Conservation (phyloP, 805 yeast genomes). For the Wickerhamomyces bovis region DNA sequence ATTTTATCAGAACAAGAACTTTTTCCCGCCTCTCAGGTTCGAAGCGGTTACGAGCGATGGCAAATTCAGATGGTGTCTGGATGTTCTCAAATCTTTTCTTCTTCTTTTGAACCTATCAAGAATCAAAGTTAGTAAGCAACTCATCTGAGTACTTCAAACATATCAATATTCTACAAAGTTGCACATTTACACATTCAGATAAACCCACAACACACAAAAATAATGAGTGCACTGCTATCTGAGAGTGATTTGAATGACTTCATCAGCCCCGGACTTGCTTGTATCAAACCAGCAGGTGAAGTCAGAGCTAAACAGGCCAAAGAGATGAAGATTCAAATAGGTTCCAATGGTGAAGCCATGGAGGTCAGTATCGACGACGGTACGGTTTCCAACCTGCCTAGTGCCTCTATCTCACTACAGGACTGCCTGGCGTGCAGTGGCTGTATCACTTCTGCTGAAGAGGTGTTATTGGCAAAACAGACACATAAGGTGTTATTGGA, state of each 20-base stretch:
- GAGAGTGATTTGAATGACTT: constrained; percentile 92
- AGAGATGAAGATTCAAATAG: constrained; percentile 50
- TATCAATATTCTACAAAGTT: not conserved
- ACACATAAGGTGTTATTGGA: constrained; percentile 74
- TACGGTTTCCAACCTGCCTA: constrained; percentile 41
- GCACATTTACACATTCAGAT: not conserved
- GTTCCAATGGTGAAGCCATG: constrained; percentile 50
- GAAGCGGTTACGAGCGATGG: not conserved
- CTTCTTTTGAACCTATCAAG: not conserved
- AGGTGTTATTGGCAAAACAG: constrained; percentile 84
- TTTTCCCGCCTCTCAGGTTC: not conserved
- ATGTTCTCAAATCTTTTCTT: not conserved
- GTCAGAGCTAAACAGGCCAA: constrained; percentile 22
- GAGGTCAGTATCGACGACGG: constrained; percentile 63
- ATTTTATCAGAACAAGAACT: no score
- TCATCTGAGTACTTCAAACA: not conserved
- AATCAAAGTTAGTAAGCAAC: not conserved
- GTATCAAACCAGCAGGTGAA: constrained; percentile 77
- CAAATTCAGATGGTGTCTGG: not conserved
- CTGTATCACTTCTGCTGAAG: constrained; percentile 96
- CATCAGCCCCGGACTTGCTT: constrained; percentile 90
- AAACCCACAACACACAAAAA: not conserved
- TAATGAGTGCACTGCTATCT: constrained; percentile 85
- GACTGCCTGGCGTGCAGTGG: constrained; percentile 98
- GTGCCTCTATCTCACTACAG: constrained; percentile 83